A percentile compares a stretch with the other conserved stretches of the same genome.
These are phyloP conservation scores for Thelonectria blattea DNA, from an alignment of 2,329 filamentous ascomycete species.

Conservation along the genomic window DNA sequence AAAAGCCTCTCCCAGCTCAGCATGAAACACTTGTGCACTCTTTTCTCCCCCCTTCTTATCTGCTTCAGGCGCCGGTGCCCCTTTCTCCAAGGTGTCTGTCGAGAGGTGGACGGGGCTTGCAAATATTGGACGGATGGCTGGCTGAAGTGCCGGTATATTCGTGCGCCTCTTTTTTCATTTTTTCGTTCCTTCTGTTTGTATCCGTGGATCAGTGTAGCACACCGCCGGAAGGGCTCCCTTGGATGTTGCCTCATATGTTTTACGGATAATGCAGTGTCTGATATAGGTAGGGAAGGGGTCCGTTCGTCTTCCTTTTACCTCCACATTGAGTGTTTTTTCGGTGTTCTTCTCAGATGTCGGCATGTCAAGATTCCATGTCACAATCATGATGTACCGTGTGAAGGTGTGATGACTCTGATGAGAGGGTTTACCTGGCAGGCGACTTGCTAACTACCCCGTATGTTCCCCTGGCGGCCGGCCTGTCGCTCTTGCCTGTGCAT, in stretches of 20 bases:
- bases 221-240: background rate
- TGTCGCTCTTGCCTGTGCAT: background rate
- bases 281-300: background rate
- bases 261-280: background rate
- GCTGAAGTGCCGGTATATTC: background rate
- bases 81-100: background rate
- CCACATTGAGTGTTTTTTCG: background rate
- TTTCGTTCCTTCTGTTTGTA: slow-evolving; percentile 1
- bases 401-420: no score
- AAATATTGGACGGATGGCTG: background rate
- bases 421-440: no score
- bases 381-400: no score
- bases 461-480: no score
- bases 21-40: slow-evolving; percentile 15
- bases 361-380: background rate
- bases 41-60: background rate
- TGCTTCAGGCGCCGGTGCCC: background rate
- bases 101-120: background rate
- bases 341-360: background rate
- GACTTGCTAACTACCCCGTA: no score
- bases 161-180: background rate
- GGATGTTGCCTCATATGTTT: background rate
- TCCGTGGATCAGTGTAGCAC: background rate
- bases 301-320: background rate
- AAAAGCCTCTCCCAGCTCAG: slow-evolving; percentile 3